Conservation (phyloP, 1,284 basidiomycete species). For the Apiotrichum brassicae region DNA sequence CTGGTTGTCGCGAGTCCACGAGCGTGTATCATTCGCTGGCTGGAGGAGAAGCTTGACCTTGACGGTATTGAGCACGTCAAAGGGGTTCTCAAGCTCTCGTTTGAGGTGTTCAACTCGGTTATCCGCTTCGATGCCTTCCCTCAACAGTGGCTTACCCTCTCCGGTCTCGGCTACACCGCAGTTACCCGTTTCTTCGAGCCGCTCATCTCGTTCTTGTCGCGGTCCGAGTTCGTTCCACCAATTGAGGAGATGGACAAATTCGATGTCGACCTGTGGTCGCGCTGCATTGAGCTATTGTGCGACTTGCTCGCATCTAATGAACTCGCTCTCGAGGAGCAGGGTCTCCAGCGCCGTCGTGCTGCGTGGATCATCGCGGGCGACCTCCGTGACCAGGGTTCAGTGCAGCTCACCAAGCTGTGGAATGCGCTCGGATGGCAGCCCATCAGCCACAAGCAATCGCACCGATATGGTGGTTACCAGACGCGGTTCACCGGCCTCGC, state of each 20-base stretch:
- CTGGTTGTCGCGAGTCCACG: constrained; percentile 72
- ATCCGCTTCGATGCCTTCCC: constrained; percentile 86
- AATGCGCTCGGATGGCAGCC: constrained; percentile 70
- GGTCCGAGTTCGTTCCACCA: constrained; percentile 69
- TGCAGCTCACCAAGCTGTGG: constrained; percentile 79
- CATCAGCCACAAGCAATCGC: constrained; percentile 7
- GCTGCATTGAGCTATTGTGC: constrained; percentile 73
- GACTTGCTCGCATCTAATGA: constrained; percentile 82
- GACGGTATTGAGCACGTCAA: constrained; percentile 76
- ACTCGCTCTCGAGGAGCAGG: constrained; percentile 75
- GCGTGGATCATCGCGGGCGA: constrained; percentile 95
- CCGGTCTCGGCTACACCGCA: constrained; percentile 80
- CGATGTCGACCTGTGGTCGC: constrained; percentile 72
- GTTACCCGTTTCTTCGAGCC: constrained; percentile 83
- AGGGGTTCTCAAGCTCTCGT: constrained; percentile 65
- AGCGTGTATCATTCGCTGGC: constrained; percentile 69
- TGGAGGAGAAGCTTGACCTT: constrained; percentile 73
- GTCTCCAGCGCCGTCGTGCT: constrained; percentile 72
- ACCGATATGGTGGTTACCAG: constrained; percentile 55
- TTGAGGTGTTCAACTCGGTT: constrained; percentile 75
- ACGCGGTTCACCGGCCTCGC: constrained; percentile 76
- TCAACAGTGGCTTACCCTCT: constrained; percentile 84
- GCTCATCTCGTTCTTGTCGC: constrained; percentile 65
- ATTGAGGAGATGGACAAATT: constrained; percentile 61
- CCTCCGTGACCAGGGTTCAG: constrained; percentile 83